These are phyloP conservation scores for Sextonia rubra DNA, from an alignment of 164 flowering plant genomes.

Conservation along the genomic window DNA sequence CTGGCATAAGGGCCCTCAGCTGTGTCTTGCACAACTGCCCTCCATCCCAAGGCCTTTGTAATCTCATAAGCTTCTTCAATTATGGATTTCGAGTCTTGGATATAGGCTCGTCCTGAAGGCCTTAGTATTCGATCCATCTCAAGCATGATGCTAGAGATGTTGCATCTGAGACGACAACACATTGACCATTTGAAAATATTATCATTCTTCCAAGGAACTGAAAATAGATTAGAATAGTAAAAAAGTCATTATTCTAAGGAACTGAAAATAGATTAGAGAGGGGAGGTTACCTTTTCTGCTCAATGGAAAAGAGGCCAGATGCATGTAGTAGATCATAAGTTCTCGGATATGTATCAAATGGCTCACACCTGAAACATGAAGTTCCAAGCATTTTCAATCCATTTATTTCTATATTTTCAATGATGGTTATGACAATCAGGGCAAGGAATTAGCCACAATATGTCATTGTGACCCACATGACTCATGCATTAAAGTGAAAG, in stretches of 20 bases:
- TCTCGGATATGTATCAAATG: slow-evolving; percentile 89
- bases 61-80: slow-evolving; percentile 44
- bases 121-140: slow-evolving; percentile 87
- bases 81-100: slow-evolving; percentile 42
- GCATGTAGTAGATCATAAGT: slow-evolving; percentile 86
- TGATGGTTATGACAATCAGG: neutral
- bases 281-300: slow-evolving; percentile 50
- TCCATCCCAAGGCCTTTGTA: slow-evolving; percentile 68
- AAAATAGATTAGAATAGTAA: neutral
- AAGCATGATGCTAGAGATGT: slow-evolving; percentile 59
- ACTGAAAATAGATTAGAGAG: neutral
- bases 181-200: neutral
- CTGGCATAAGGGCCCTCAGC: slow-evolving; percentile 73
- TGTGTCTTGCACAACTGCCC: slow-evolving; percentile 32
- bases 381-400: neutral
- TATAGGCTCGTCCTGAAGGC: slow-evolving; percentile 70
- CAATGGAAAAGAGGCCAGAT: slow-evolving; percentile 65
- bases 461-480: neutral
- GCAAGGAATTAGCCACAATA: neutral
- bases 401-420: no score
- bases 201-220: neutral
- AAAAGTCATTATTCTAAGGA: neutral
- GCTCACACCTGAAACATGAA: slow-evolving; percentile 59
- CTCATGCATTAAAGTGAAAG: no score
- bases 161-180: slow-evolving; percentile 39